Evolutionary conservation across 345 rosid genomes (phyloP).

Genomic region (Theobroma cacao): DNA sequence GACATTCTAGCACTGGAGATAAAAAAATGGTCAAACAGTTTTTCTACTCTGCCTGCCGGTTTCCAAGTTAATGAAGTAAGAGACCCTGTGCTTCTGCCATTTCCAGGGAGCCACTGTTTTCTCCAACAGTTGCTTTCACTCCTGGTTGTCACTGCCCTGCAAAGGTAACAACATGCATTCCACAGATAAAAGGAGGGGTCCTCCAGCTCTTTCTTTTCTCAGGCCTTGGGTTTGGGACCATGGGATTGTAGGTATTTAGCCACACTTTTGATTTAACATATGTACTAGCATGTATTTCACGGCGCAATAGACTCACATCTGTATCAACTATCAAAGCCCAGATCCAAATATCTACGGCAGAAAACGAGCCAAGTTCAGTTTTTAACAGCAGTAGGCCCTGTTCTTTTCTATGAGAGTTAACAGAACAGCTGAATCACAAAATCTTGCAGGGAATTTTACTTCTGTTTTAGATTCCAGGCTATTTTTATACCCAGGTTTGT

Average conservation of each 20-base stretch:
- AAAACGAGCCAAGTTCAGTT: neutral
- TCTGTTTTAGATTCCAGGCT: neutral
- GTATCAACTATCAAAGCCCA: slow-evolving; percentile 5
- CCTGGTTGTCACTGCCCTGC: neutral
- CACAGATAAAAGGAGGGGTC: neutral
- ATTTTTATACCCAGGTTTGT: neutral
- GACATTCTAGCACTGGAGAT: neutral
- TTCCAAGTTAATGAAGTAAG: neutral
- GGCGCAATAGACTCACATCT: neutral
- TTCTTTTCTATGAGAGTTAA: neutral
- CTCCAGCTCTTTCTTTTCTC: neutral
- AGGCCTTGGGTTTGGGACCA: neutral
- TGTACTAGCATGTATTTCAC: neutral
- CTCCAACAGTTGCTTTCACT: neutral
- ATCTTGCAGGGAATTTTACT: slow-evolving; percentile 9
- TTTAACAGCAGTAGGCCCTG: neutral
- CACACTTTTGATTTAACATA: neutral
- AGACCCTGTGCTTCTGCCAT: neutral
- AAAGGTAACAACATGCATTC: neutral
- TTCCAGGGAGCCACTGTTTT: neutral
- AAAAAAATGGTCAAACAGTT: neutral
- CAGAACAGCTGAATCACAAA: neutral
- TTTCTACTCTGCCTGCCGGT: neutral
- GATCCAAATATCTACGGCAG: neutral
- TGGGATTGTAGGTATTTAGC: neutral